phyloP scores from a whole-genome alignment of 2,329 filamentous ascomycete genomes.

The Lachnellula occidentalis region DNA sequence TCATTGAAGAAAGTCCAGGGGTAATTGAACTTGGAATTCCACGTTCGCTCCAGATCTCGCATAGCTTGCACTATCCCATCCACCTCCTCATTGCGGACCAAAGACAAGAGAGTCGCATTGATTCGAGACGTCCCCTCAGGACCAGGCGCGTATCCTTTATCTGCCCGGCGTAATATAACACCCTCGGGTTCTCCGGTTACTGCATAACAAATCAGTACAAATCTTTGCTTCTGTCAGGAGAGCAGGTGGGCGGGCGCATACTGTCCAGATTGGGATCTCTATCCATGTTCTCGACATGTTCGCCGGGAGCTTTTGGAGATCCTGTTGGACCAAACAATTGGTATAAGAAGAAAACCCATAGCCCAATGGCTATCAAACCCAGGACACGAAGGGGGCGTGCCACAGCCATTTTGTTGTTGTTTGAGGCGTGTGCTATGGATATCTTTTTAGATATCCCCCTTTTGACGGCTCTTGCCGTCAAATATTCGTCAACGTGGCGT shows the following conservation, averaged over 20 bases:
- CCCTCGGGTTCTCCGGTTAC: constrained; percentile 81
- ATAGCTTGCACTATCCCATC: constrained; percentile 81
- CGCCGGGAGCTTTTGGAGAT: constrained; percentile 35
- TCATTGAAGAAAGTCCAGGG: constrained; percentile 99
- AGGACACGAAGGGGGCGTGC: constrained; percentile 79
- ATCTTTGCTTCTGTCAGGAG: neutral
- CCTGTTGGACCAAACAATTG: constrained; percentile 61
- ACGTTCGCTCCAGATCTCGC: constrained; percentile 85
- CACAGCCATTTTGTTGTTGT: constrained; percentile 62
- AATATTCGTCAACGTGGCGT: too few relatives aligned
- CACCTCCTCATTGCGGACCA: constrained; percentile 90
- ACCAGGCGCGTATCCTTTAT: constrained; percentile 71
- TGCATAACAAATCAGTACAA: constrained; percentile 35
- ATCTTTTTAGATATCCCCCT: neutral
- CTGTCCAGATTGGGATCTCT: constrained; percentile 83
- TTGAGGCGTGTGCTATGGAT: neutral
- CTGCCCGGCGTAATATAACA: constrained; percentile 60
- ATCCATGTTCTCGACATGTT: constrained; percentile 55
- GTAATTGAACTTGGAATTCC: constrained; percentile 99
- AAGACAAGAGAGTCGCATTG: constrained; percentile 84
- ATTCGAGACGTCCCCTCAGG: constrained; percentile 75
- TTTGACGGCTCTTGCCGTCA: too few relatives aligned
- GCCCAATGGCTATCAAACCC: constrained; percentile 61
- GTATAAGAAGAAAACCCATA: constrained; percentile 76
- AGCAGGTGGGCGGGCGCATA: constrained; percentile 42